Conservation (phyloP, 139 green algal species). For the Parachlorella kessleri region DNA sequence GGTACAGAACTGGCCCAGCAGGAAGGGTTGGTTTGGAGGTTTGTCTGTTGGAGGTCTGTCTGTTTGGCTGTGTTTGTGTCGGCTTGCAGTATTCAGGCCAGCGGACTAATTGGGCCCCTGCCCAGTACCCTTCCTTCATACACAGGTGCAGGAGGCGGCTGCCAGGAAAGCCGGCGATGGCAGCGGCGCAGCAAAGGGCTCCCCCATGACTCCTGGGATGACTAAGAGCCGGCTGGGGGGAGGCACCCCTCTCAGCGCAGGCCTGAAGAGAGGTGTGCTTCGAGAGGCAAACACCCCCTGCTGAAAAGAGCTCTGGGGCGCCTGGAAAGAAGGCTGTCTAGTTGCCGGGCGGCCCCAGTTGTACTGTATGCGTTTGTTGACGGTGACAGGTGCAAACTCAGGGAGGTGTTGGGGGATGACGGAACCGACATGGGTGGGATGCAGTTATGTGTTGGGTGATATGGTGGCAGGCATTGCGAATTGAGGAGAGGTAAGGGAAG, state of each 20-base stretch:
- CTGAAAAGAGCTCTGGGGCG: too few species aligned
- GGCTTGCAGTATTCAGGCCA: not conserved
- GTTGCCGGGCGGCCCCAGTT: too few species aligned
- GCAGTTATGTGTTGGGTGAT: too few species aligned
- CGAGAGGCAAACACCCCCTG: not conserved
- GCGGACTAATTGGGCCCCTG: too few species aligned
- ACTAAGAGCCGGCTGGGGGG: not conserved
- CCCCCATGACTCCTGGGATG: not conserved
- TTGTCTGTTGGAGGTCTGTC: not conserved
- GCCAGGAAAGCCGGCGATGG: not conserved
- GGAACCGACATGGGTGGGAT: too few species aligned
- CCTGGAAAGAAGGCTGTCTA: too few species aligned
- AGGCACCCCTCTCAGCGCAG: conserved; percentile 13
- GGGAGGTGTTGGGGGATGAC: too few species aligned
- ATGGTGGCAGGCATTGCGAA: too few species aligned
- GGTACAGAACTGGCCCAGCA: not conserved
- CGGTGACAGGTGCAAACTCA: too few species aligned
- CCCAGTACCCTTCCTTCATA: not conserved
- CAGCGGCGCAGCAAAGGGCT: not conserved
- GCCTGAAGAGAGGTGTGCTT: conserved; percentile 5
- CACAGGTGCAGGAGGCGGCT: not conserved
- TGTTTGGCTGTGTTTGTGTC: not conserved
- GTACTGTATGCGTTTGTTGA: too few species aligned
- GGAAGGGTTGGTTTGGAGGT: not conserved
- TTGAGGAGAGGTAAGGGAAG: too few species aligned